Percentiles rank a stretch among this genome's conserved stretches.
Evolutionary conservation across 2,329 filamentous ascomycete genomes (phyloP).

Genomic region (Aspergillus quadricinctus): DNA sequence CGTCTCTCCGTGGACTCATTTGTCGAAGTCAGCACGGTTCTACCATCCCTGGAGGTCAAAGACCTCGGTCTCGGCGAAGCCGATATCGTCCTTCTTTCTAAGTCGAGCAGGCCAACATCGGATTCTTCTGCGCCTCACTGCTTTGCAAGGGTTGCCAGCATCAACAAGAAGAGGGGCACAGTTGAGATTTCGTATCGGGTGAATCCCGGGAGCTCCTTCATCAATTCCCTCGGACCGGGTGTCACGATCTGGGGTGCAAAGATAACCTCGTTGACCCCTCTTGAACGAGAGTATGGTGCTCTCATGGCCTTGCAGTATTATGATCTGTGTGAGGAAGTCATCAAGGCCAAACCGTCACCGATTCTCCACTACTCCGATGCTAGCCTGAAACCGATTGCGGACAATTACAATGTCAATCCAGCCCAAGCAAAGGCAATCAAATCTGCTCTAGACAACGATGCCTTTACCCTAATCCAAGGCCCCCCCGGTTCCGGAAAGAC

Average conservation of each 20-base stretch:
- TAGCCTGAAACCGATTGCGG: slow-evolving; percentile 63
- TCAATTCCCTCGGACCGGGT: slow-evolving; percentile 64
- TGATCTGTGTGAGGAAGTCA: slow-evolving; percentile 88
- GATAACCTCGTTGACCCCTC: slow-evolving; percentile 86
- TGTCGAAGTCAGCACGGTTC: slow-evolving; percentile 81
- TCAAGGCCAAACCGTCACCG: slow-evolving; percentile 83
- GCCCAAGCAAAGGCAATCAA: slow-evolving; percentile 90
- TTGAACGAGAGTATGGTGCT: slow-evolving; percentile 92
- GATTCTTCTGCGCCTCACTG: slow-evolving; percentile 69
- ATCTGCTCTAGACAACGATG: slow-evolving; percentile 91
- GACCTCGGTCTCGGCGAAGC: slow-evolving; percentile 74
- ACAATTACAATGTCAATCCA: slow-evolving; percentile 77
- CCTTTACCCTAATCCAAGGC: slow-evolving; percentile 92
- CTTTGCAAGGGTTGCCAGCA: slow-evolving; percentile 75
- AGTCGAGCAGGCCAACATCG: slow-evolving; percentile 64
- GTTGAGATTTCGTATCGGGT: slow-evolving; percentile 85
- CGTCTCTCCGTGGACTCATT: slow-evolving; percentile 90
- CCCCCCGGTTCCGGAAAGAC: slow-evolving; percentile 97
- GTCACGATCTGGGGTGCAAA: slow-evolving; percentile 70
- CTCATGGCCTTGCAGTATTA: slow-evolving; percentile 90
- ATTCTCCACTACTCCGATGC: slow-evolving; percentile 76
- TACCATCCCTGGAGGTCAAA: slow-evolving; percentile 66
- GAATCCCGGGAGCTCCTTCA: slow-evolving; percentile 60
- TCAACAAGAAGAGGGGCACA: slow-evolving; percentile 72
- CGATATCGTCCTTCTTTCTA: slow-evolving; percentile 83